Evolutionary conservation across 768 basidiomycete species (phyloP), one percentile per base, ranked within the genome.

Genomic region (Pleurotus sapidus): DNA sequence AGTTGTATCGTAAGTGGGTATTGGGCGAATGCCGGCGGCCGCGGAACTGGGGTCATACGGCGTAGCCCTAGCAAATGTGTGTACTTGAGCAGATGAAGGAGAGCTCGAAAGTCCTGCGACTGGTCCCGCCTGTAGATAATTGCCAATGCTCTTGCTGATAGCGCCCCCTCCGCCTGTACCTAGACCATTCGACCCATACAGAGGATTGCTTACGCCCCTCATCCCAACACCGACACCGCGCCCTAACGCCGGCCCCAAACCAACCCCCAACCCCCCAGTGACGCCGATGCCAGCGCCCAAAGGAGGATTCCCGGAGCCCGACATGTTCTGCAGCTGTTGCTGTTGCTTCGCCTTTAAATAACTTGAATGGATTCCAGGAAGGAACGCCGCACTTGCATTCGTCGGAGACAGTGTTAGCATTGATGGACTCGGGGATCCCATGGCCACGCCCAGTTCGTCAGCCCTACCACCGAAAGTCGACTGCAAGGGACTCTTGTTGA

Each of bases 381-480:
- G 74, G 75, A 93, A 93, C 7, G 91, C 91, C 1, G 88, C 90
- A 37, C 87, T 89, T 2, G 91, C 89, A 65, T 93, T 92, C 49
- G 87, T 88, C 0, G 89, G 89, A 67, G 55, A 69, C 25, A 57
- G 66, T 34, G 30, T 34, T 34, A 34, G 9, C 64, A 42, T 63
- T 63, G 39, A 61, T 55, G 45, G 65, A 56, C 18, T 63, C 38
- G 51, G 59, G 24, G 57, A 46, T 59, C 37, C 48, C 38, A 54
- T 11, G 40, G 60, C 55, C 84, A 83, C 53, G 76, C 78, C 1
- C 84, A 84, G 0, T 37, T 53, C 78, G 43, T 76, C 78, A 25
- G 70, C 70, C 2, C 74, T 70, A 17, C 64, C 56, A 9, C 61
- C 51, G 23, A 53, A 53, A 12, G 34, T 53, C 0, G 37, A 15